Percentiles rank a stretch among this genome's conserved stretches.
These are phyloP conservation scores for Sordaria brevicollis DNA, from an alignment of 495 filamentous ascomycete species.

Conservation along the genomic window DNA sequence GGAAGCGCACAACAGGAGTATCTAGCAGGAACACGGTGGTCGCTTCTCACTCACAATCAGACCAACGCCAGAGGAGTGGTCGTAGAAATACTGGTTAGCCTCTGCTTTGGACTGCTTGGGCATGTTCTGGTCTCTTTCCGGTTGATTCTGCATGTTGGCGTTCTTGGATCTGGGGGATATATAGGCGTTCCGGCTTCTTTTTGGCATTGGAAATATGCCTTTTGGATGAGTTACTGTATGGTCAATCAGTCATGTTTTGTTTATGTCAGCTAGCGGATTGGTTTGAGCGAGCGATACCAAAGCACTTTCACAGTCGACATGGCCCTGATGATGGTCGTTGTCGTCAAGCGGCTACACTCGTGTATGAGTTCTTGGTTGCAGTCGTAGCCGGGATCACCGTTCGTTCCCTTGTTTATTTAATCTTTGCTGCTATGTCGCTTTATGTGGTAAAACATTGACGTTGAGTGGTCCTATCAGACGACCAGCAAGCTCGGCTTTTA, in stretches of 20 bases:
- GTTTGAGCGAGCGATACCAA: not conserved
- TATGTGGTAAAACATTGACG: not conserved
- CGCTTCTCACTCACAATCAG: not conserved
- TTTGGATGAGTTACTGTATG: not conserved
- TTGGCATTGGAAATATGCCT: not conserved
- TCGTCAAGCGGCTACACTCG: not conserved
- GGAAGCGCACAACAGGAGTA: constrained; percentile 35
- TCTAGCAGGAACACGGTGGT: constrained; percentile 4
- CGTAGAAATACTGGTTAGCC: not conserved
- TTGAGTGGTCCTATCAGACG: not conserved
- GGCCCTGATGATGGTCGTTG: not conserved
- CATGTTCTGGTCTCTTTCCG: not conserved
- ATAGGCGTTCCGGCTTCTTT: not conserved
- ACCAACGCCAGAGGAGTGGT: not conserved
- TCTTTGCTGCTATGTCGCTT: not conserved
- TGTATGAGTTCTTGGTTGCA: not conserved
- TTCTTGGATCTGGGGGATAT: not conserved
- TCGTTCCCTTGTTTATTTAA: not conserved
- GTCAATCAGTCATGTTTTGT: not conserved
- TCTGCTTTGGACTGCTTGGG: not conserved
- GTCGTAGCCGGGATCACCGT: not conserved
- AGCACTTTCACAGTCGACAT: not conserved
- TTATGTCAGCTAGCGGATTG: not conserved
- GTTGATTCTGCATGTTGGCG: not conserved
- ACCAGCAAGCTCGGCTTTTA: not conserved